Base-by-base conservation (phyloP, 306 rosid genomes). In the Begonia peltatifolia region DNA sequence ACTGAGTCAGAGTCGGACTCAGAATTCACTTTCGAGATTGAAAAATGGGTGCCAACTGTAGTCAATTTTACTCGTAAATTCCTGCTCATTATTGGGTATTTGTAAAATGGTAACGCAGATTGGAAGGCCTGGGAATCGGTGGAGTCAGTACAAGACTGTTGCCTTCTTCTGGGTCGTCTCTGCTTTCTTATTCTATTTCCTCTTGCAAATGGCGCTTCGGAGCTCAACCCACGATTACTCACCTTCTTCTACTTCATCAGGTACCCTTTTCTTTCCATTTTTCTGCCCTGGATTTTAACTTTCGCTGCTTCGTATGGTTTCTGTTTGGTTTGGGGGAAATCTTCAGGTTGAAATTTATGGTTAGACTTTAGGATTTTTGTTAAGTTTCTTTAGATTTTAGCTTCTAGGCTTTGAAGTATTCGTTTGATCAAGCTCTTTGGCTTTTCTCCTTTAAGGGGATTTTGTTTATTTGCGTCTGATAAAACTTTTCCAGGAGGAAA, bases 151-250 rank as follows among this genome's bases (percentile, higher is more conserved):
- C 30, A 77, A 76, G 56, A 70, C 69, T 38, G 82, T 64, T 1
- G 73, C 65, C 41, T 58, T 71, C n/a, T 63, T 86, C 69, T 90
- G 95, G 94, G 15, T 79, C 61, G 2, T 63, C 76, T 83, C 84
- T 47, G 73, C 79, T 42, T 44, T 63, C 54, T 30, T 75, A 61
- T 85, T 85, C 86, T 71, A 57, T 74, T n/a, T 48, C 57, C 76
- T 83, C 55, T 73, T 85, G 72, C 74, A 63, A 20, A 72, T 83
- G 94, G 85, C 73, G 16, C 72, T 79, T 46, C 71, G 43, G 11
- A 73, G 65, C 76, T 75, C 87, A 7, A 20, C 70, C 0, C 47
- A n/a, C 47, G 11, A 9, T n/a, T 15, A 36, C 10, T 20, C 56
- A 42, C 57, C 56, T 14, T 53, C 44, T 46, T 61, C 12, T 68